Conservation (phyloP, 2,329 filamentous ascomycete genomes). For the Trichoderma endophyticum region DNA sequence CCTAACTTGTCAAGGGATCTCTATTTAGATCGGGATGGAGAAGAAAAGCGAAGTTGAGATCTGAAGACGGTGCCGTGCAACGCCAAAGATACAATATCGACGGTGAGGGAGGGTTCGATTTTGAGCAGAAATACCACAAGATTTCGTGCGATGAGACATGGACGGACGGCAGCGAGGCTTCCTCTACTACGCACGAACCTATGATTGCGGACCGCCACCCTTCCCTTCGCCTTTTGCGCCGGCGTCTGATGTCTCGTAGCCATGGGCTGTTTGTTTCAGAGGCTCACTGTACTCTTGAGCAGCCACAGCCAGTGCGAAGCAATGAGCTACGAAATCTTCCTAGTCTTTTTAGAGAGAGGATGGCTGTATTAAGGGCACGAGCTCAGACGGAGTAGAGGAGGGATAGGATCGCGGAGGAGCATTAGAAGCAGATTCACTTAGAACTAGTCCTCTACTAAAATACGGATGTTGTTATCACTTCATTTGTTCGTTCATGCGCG, state of each 20-base stretch:
- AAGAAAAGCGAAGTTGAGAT: background rate
- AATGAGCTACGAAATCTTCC: slow-evolving; percentile 31
- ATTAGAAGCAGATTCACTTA: background rate
- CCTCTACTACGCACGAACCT: background rate
- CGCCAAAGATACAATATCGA: slow-evolving; percentile 24
- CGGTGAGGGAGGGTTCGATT: slow-evolving; percentile 21
- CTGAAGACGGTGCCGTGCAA: background rate
- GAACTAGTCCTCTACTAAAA: background rate
- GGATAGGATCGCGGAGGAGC: background rate
- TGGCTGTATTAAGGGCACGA: slow-evolving; percentile 11
- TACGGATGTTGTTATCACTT: background rate
- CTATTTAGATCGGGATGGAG: background rate
- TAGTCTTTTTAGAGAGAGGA: slow-evolving; percentile 21
- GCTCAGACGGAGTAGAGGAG: slow-evolving; percentile 5
- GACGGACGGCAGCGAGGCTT: background rate
- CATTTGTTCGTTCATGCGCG: background rate
- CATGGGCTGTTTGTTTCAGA: slow-evolving; percentile 27
- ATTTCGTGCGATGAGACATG: background rate
- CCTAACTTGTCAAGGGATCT: background rate
- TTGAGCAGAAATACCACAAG: background rate
- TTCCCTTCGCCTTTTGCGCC: slow-evolving; percentile 19
- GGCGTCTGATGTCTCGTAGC: slow-evolving; percentile 24
- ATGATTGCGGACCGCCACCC: background rate
- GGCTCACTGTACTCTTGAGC: slow-evolving; percentile 30
- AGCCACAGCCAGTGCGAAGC: slow-evolving; percentile 31